Evolutionary conservation across 2,329 filamentous ascomycete genomes (phyloP), one percentile per base, ranked within the genome.

Genomic region (Clonostachys chloroleuca): DNA sequence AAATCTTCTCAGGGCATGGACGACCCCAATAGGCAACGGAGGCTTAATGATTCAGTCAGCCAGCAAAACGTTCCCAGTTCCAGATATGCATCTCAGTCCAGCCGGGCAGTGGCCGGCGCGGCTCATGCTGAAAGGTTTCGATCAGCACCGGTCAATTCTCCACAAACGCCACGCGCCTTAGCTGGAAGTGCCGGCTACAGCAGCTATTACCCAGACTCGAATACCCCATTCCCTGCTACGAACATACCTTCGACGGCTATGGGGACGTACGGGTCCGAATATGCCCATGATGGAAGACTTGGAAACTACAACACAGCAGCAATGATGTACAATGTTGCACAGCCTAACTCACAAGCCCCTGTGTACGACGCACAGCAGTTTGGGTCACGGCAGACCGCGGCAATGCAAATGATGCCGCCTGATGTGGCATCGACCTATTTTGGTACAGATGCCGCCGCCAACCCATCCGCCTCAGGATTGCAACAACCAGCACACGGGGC

Each of bases 331-430:
- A 85, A 84, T 70, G 86, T 92, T 59, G 73, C 78, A 61, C 83
- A 84, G 63, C 73, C 82, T 59, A 73, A 72, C 51, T 70, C 75
- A 53, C 80, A 81, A 68, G 74, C 72, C 69, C 65, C 81, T 72
- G 75, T 86, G 69, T 95, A 95, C 72, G 87, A 92, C 67, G 73
- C 82, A 61, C 81, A 84, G 63, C 85, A 85, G 62, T 95, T 90
- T 72, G 78, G 84, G 60, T 74, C 83, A 56, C 84, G 87, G 73
- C 87, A 90, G 62, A 80, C 86, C 69, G 82, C 86, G 75, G 81
- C 80, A 51, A 81, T 94, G 70, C 87, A 90, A 64, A 87, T 90
- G 70, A 75, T 81, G 64, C 54, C 62, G 37, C 61, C 62, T 7
- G 65, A 68, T 44, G 63, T 67, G 43, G 56, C 85, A 62, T 77